Base-by-base conservation (phyloP, 768 basidiomycete species). In the Phanerochaete carnosa region DNA sequence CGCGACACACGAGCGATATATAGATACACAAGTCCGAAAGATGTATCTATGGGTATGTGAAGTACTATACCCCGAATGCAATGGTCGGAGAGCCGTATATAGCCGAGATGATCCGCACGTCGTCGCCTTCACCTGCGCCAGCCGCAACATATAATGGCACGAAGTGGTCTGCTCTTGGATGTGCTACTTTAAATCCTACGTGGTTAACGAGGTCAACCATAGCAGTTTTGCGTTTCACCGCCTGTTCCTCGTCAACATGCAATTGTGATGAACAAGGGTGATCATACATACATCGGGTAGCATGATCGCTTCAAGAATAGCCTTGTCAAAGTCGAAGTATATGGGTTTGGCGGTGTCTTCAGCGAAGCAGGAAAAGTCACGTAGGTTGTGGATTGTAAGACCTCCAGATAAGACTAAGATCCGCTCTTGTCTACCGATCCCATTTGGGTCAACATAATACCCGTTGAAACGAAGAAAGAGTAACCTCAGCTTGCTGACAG, bases 111-210 rank as follows among this genome's bases (percentile, higher is more conserved):
- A 86, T 75, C 65, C 72, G 75, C 8, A 78, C 79, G 33, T 76
- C 73, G 1, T 83, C 85, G 6, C 76, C 78, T 45, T 83, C 87
- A 9, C 85, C 87, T 8, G 89, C 91, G 2, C 89, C 91, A 2
- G 84, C 87, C 3, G 87, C 89, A 45, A 92, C 78, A 69, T 92
- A 90, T 16, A 94, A 63, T 11, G 92, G 92, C 16, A 93, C 77
- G 66, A 94, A 90, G 68, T 94, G 92, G 29, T 95, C 92, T 63
- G 86, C 85, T 2, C 88, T 79, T 1, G 91, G 92, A 66, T 95
- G 89, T 28, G 86, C 82, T 0, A 76, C 67, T 3, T 85, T 80
- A 78, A 90, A 94, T 9, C 82, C 82, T 3, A 76, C 72, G 64
- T 92, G 89, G 45, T 74, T 73, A 9, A 79, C 75, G 60, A 94